Conservation (phyloP, 768 basidiomycete species). For the Austroboletus festivus region DNA sequence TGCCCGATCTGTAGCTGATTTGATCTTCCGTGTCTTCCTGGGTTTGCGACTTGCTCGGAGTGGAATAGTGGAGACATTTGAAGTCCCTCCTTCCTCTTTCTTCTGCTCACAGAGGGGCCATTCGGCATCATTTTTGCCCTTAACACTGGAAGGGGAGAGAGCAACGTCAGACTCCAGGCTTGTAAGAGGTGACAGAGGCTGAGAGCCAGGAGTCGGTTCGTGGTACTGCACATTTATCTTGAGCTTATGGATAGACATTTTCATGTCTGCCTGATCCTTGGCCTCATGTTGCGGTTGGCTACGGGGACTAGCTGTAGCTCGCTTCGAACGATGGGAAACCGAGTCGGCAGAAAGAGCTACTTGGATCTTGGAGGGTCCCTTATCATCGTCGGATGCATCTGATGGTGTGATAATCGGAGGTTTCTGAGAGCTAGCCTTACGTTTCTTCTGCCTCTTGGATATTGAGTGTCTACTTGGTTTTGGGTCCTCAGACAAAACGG, state of each 20-base stretch:
- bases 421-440: conserved; percentile 23
- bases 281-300: neutral
- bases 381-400: conserved; percentile 24
- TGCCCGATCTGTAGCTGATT: neutral
- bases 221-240: neutral
- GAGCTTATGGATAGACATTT: neutral
- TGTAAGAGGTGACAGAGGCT: neutral
- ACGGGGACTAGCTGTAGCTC: conserved; percentile 5
- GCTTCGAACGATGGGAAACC: conserved; percentile 10
- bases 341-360: neutral
- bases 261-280: neutral
- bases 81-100: neutral
- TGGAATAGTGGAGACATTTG: neutral
- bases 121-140: neutral
- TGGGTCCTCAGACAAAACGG: neutral
- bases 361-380: neutral
- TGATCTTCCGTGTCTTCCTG: conserved; percentile 1
- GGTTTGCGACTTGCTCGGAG: neutral
- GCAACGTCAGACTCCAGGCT: neutral
- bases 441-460: conserved; percentile 16
- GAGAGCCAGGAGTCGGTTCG: neutral
- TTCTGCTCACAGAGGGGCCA: neutral
- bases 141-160: neutral
- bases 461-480: neutral
- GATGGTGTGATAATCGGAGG: conserved; percentile 14